Base-by-base conservation (phyloP, 345 rosid species). In the Toxicodendron radicans region DNA sequence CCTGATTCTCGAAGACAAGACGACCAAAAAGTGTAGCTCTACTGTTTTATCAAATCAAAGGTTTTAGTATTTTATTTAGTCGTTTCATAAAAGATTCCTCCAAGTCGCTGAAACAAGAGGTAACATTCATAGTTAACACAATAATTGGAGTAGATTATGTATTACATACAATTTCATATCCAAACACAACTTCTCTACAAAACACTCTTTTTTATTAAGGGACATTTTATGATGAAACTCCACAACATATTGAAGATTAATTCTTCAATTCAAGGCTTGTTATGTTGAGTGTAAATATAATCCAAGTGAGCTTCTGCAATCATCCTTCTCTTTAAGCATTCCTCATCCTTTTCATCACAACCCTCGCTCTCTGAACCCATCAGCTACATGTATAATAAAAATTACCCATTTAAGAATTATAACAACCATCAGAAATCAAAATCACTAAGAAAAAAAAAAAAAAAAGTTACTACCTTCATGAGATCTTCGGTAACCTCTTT, bases 251-350 rank as follows among this genome's bases (percentile, higher is more conserved):
- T 46, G 72, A 27, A 27, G 30, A 27, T 27, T 27, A 27, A 27
- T 27, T 27, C 30, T 27, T 27, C 30, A 27, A 27, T 2, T 27
- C 30, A 87, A 66, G 87, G 91, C 69, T 84, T 82, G 18, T 87
- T 92, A 43, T 78, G 59, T 77, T 92, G 94, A 63, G 94, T 92
- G 86, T 92, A 92, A 57, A 92, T 89, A 78, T 92, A 92, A 79
- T 92, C 96, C 80, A 93, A 82, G 81, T 91, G 96, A 74, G 96
- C 87, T 21, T 91, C 96, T 48, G 87, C 87, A 23, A 81, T 75
- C 88, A 89, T 78, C 80, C 96, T 91, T 82, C 92, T 81, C 75
- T 83, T 79, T 74, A 77, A 7, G 76, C 92, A 92, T 69, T 88
- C 92, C 75, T 88, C 91, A 61, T 85, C 90, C 41, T 64, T 59